Percentiles rank a stretch among this genome's conserved stretches.
phyloP scores from a whole-genome alignment of 129 eudicot species.

The Dittrichia graveolens region DNA sequence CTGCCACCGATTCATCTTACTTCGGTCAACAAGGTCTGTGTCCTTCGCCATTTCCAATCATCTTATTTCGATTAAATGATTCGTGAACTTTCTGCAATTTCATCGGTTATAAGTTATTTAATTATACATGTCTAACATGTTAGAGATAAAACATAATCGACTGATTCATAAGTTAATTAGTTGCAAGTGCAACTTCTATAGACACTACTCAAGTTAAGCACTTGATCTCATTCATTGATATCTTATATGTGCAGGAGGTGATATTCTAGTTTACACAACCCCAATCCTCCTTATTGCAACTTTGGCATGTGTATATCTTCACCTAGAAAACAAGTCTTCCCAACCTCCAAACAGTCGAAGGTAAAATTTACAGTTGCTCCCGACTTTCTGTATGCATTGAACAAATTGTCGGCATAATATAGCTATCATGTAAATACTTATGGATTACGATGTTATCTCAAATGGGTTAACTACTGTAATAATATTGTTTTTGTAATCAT shows the following conservation, averaged over 20 bases:
- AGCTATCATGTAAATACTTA: not conserved
- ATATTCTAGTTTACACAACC: slow-evolving; percentile 47
- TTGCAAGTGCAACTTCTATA: too few species aligned
- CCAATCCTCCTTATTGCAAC: slow-evolving; percentile 53
- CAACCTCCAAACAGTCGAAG: slow-evolving; percentile 24
- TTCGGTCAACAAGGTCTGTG: slow-evolving; percentile 43
- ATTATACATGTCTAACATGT: too few species aligned
- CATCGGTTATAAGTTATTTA: too few species aligned
- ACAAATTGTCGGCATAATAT: not conserved
- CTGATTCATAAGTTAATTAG: too few species aligned
- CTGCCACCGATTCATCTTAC: slow-evolving; percentile 40
- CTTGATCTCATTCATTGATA: slow-evolving; percentile 7
- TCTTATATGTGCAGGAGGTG: slow-evolving; percentile 46
- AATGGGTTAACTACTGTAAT: too few species aligned
- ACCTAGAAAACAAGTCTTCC: slow-evolving; percentile 44
- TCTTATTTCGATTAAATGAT: too few species aligned
- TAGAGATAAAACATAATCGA: too few species aligned
- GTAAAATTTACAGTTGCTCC: slow-evolving; percentile 22
- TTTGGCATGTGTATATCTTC: slow-evolving; percentile 57
- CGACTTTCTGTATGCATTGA: not conserved
- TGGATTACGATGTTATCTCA: too few species aligned
- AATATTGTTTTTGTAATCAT: too few species aligned
- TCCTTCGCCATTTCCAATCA: not conserved
- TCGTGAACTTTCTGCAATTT: too few species aligned
- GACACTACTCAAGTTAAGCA: not conserved